Evolutionary conservation across 1,139 yeast genomes (phyloP).

Genomic region (Saccharomyces hybrid): DNA sequence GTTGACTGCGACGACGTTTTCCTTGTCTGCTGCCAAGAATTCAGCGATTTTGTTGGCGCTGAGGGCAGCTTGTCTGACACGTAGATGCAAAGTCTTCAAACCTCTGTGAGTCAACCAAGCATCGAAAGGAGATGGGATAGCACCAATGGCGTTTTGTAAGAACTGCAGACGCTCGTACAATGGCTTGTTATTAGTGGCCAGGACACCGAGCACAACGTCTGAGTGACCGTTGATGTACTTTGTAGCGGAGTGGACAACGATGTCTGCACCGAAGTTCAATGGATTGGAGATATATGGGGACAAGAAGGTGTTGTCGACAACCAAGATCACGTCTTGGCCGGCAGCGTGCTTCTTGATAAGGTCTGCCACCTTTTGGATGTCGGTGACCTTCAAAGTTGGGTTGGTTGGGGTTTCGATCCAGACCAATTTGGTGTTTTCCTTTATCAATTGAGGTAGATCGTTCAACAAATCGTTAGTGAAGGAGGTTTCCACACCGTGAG

Average conservation of each 20-base stretch:
- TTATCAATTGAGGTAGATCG: slow-evolving; percentile 52
- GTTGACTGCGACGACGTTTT: slow-evolving; percentile 53
- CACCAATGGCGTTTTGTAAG: slow-evolving; percentile 84
- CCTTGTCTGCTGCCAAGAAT: slow-evolving; percentile 42
- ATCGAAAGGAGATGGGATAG: slow-evolving; percentile 85
- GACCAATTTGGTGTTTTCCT: slow-evolving; percentile 61
- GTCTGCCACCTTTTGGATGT: slow-evolving; percentile 52
- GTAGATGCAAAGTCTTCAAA: slow-evolving; percentile 75
- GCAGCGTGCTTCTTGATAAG: slow-evolving; percentile 38
- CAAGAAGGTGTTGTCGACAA: slow-evolving; percentile 89
- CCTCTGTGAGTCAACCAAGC: slow-evolving; percentile 93
- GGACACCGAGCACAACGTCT: slow-evolving; percentile 82
- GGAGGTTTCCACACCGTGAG: slow-evolving; percentile 67
- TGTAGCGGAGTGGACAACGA: slow-evolving; percentile 83
- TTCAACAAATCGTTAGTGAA: slow-evolving; percentile 59
- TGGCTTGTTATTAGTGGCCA: slow-evolving; percentile 58
- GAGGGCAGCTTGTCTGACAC: slow-evolving; percentile 62
- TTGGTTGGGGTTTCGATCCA: slow-evolving; percentile 90
- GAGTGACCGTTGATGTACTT: slow-evolving; percentile 91
- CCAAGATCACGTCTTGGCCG: slow-evolving; percentile 49
- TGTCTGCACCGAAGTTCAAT: slow-evolving; percentile 73
- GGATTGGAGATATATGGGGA: slow-evolving; percentile 92
- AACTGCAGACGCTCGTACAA: slow-evolving; percentile 62
- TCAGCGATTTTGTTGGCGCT: slow-evolving; percentile 70
- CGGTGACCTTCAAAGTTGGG: slow-evolving; percentile 75